These are phyloP conservation scores for Ramalina intermedia DNA, from an alignment of 495 filamentous ascomycete genomes.

Conservation along the genomic window DNA sequence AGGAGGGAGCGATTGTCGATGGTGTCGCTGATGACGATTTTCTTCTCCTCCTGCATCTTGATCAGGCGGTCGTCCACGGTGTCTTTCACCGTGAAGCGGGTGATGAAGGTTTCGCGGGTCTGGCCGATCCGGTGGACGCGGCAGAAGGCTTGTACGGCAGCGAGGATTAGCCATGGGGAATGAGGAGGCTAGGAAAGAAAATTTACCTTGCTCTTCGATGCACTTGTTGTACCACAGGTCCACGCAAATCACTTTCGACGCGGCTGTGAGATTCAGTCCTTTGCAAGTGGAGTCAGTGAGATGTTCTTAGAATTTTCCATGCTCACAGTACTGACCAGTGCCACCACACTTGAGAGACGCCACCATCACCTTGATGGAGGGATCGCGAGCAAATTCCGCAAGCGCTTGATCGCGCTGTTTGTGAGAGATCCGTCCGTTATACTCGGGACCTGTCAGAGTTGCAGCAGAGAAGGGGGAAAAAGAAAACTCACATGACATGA, in stretches of 20 bases:
- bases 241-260: conserved; percentile 41
- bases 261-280: conserved; percentile 37
- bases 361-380: conserved; percentile 25
- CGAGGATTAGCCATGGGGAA: not conserved
- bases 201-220: conserved; percentile 34
- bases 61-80: conserved; percentile 39
- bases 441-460: conserved; percentile 10
- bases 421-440: conserved; percentile 21
- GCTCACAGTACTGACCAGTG: conserved; percentile 3
- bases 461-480: not conserved
- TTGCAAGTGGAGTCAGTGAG: not conserved
- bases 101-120: conserved; percentile 34
- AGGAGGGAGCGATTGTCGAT: conserved; percentile 8
- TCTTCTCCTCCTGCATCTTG: conserved; percentile 21
- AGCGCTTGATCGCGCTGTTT: conserved; percentile 19
- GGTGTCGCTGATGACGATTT: conserved; percentile 17
- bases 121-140: conserved; percentile 53
- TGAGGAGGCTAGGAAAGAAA: conserved; percentile 17
- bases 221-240: conserved; percentile 49
- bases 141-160: conserved; percentile 40
- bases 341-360: conserved; percentile 32
- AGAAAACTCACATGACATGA: not conserved
- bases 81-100: conserved; percentile 33
- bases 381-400: conserved; percentile 16
- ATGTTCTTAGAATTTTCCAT: not conserved